Percentiles rank a stretch among this genome's conserved stretches.
Evolutionary conservation across 2,329 filamentous ascomycete species (phyloP).

Genomic region (Xylariaceae sp.): DNA sequence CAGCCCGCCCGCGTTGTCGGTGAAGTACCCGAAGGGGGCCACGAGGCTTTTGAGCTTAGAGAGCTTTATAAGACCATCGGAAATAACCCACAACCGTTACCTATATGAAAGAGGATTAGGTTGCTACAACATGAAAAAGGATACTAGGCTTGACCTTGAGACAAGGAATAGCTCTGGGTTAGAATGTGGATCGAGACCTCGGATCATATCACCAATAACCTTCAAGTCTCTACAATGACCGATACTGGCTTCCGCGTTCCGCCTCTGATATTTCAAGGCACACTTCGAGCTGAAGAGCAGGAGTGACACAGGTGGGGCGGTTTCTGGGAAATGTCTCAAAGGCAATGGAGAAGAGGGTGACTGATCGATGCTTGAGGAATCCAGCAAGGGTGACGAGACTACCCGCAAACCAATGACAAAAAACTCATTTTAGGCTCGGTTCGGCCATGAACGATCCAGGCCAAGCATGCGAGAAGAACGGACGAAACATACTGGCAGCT

Average conservation of each 20-base stretch:
- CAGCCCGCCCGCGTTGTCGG: conserved; percentile 80
- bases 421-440: not conserved
- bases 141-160: not conserved
- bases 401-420: not conserved
- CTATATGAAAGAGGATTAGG: conserved; percentile 38
- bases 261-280: too few species aligned
- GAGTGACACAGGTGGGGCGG: too few species aligned
- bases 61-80: conserved; percentile 69
- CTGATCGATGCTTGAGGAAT: too few species aligned
- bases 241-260: not conserved
- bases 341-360: too few species aligned
- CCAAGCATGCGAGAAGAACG: not conserved
- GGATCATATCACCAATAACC: not conserved
- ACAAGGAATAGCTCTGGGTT: not conserved
- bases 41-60: conserved; percentile 68
- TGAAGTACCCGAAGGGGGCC: conserved; percentile 75
- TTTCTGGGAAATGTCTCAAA: too few species aligned
- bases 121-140: not conserved
- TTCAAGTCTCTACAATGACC: not conserved
- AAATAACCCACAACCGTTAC: conserved; percentile 55
- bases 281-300: too few species aligned
- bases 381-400: not conserved
- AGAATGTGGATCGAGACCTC: not conserved
- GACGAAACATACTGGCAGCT: too few species aligned
- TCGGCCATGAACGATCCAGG: not conserved